Evolutionary conservation across 2,329 filamentous ascomycete genomes (phyloP), one percentile per base, ranked within the genome.

Genomic region (Talaromyces sp.): DNA sequence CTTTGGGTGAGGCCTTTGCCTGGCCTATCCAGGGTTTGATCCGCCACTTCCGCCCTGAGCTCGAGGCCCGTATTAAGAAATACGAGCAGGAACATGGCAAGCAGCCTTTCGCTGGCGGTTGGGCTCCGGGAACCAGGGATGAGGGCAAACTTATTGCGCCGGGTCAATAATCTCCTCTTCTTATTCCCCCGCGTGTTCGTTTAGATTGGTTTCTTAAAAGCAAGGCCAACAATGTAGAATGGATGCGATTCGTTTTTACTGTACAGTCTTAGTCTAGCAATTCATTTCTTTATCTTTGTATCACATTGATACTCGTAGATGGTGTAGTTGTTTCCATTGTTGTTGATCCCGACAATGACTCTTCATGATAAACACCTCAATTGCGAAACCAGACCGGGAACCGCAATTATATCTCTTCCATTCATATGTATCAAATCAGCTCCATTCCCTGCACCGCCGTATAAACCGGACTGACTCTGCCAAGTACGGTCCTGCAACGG

Each of bases 21-120:
- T 99, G 95, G 95, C 95, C 95, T 69, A 90, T 99, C 71, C 95
- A 99, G 83, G 95, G 95, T 79, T 87, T 99, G 67, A 99, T 99
- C 81, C 90, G 95, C 75, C 95, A 99, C 83, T 99, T 99, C 86
- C 88, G 95, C 73, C 95, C 94, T 53, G 93, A 99, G 82, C 85
- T 99, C 61, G 93, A 98, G 86, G 91, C 89, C 61, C 88, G 94
- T 72, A 96, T 99, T 85, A 86, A 88, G 77, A 88, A 92, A 72
- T 95, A 91, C 77, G 86, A 91, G 22, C 79, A 88, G 76, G 85
- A 90, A 82, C 80, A 87, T 68, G 92, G 92, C 68, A 79, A 68
- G 56, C 66, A 88, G 74, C 85, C 92, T 53, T 83, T 93, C 75
- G 93, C 92, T 69, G 95, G 95, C 77, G 95, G 95, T 66, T 97